phyloP scores from a whole-genome alignment of 148 eudicot genomes.

The Amaranthus hypochondriacus region DNA sequence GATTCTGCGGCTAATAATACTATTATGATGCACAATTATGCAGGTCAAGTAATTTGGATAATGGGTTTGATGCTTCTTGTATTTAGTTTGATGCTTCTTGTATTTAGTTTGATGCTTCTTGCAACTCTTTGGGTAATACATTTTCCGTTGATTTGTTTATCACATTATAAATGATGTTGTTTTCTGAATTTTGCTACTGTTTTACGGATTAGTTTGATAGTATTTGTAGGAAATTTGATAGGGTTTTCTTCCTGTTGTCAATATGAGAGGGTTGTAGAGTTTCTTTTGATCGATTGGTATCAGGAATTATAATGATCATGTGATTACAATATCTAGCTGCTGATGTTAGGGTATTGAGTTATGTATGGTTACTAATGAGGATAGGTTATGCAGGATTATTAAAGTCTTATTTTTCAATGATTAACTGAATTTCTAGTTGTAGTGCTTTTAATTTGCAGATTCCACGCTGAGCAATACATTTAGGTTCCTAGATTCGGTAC shows the following conservation, averaged over 20 bases:
- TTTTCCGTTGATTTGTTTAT: neutral
- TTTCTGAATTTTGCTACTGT: neutral
- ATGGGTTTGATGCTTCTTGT: too few species aligned
- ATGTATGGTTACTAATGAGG: too few species aligned
- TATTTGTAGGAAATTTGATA: neutral
- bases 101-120: slow-evolving; percentile 20
- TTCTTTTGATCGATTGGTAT: too few species aligned
- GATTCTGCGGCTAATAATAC: too few species aligned
- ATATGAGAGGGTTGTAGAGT: too few species aligned
- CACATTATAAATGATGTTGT: neutral
- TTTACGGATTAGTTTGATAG: neutral
- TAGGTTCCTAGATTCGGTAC: neutral
- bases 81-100: too few species aligned
- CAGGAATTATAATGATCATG: too few species aligned
- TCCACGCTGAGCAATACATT: neutral
- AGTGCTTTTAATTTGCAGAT: slow-evolving; percentile 16
- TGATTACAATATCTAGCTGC: too few species aligned
- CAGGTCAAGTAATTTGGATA: too few species aligned
- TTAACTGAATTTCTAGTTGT: neutral
- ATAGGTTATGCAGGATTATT: too few species aligned
- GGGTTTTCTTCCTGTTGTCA: neutral
- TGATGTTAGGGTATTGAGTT: too few species aligned
- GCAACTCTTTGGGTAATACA: slow-evolving; percentile 56
- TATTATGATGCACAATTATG: too few species aligned
- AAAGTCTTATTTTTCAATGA: neutral